phyloP scores from a whole-genome alignment of 352 stramenopile genomes.

The Phytophthora nicotianae region DNA sequence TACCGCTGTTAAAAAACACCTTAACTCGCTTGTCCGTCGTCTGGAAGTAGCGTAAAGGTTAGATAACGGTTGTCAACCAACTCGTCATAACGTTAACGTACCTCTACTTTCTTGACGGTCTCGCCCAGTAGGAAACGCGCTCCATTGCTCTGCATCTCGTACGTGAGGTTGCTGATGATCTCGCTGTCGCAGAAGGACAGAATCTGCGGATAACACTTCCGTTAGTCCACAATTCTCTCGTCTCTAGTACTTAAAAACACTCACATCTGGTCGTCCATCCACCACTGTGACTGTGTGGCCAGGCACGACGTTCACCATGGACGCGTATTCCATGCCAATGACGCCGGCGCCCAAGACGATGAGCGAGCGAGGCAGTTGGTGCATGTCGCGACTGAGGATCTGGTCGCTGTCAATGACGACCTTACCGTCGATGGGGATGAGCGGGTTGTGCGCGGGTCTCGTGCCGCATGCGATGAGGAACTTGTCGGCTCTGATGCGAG shows the following conservation, averaged over 20 bases:
- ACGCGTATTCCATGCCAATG: conserved; percentile 92
- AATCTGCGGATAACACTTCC: conserved; percentile 42
- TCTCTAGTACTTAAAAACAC: conserved; percentile 8
- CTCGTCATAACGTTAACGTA: conserved; percentile 9
- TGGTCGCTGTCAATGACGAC: conserved; percentile 85
- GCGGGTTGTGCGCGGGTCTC: conserved; percentile 71
- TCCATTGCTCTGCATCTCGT: conserved; percentile 90
- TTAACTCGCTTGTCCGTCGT: conserved; percentile 63
- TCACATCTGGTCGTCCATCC: conserved; percentile 71
- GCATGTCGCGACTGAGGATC: conserved; percentile 74
- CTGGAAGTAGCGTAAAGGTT: conserved; percentile 25
- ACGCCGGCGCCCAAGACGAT: conserved; percentile 87
- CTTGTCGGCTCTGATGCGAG: conserved; percentile 70
- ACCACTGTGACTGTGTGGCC: conserved; percentile 89
- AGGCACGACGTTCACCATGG: conserved; percentile 90
- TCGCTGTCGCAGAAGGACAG: conserved; percentile 87
- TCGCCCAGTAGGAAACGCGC: conserved; percentile 86
- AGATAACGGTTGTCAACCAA: background rate
- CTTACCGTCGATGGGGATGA: conserved; percentile 87
- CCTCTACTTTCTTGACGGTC: conserved; percentile 75
- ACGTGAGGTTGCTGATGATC: conserved; percentile 87
- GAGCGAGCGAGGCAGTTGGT: conserved; percentile 70
- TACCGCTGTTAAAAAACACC: conserved; percentile 79
- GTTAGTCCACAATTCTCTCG: background rate
- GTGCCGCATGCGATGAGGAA: conserved; percentile 89